Evolutionary conservation across 2,329 filamentous ascomycete genomes (phyloP).

Genomic region (Epichloe gansuensis): DNA sequence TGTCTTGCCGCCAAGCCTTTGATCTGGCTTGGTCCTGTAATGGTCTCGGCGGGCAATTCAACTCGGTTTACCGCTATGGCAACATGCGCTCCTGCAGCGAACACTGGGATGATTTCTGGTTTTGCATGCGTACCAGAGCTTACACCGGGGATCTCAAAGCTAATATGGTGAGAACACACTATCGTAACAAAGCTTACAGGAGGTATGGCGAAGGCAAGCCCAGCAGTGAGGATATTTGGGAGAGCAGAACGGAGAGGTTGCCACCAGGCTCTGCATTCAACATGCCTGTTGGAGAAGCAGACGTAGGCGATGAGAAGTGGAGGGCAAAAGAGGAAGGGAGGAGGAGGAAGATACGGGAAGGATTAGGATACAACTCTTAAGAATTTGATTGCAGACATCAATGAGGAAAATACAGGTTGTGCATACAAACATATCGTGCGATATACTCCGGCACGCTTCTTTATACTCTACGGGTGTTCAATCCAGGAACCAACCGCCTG

Average conservation of each 20-base stretch:
- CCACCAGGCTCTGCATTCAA: slow-evolving; percentile 32
- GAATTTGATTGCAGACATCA: too few species aligned
- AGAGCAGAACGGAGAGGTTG: slow-evolving; percentile 52
- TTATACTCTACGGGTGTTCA: too few species aligned
- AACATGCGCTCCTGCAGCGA: slow-evolving; percentile 63
- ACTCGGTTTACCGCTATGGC: slow-evolving; percentile 80
- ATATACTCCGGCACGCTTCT: too few species aligned
- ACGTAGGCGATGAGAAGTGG: slow-evolving; percentile 31
- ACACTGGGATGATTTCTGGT: slow-evolving; percentile 91
- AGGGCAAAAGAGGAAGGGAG: slow-evolving; percentile 21
- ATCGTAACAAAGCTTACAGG: slow-evolving; percentile 49
- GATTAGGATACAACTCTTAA: slow-evolving; percentile 16
- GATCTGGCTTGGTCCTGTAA: slow-evolving; percentile 93
- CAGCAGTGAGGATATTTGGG: slow-evolving; percentile 88
- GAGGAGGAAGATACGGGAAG: slow-evolving; percentile 22
- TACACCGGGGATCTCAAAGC: slow-evolving; percentile 47
- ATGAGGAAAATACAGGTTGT: too few species aligned
- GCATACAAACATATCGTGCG: too few species aligned
- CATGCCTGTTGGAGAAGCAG: slow-evolving; percentile 24
- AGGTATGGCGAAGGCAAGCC: slow-evolving; percentile 50
- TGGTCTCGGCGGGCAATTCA: slow-evolving; percentile 81
- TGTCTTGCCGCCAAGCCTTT: slow-evolving; percentile 85
- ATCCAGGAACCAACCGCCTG: too few species aligned
- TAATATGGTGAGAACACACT: slow-evolving; percentile 51
- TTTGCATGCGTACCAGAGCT: slow-evolving; percentile 79